A percentile compares a stretch with the other conserved stretches of the same genome.
Evolutionary conservation across 2,329 filamentous ascomycete genomes (phyloP).

Genomic region (Fonsecaea multimorphosa): DNA sequence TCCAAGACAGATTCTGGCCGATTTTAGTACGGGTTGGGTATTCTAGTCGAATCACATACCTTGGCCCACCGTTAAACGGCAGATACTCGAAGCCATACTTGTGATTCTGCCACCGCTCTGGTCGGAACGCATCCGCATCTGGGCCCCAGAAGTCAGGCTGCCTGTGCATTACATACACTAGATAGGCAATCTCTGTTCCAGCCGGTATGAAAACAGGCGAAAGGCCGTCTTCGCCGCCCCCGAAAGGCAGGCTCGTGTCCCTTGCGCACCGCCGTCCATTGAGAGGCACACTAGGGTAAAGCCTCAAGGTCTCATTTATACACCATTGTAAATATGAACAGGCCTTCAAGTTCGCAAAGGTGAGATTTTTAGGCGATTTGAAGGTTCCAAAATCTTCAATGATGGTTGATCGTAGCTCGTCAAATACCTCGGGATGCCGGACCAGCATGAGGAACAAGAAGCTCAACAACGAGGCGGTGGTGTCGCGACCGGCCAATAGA

Average conservation of each 20-base stretch:
- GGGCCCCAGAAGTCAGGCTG: constrained; percentile 43
- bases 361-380: constrained; percentile 46
- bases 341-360: constrained; percentile 50
- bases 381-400: constrained; percentile 51
- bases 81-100: constrained; percentile 69
- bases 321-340: constrained; percentile 46
- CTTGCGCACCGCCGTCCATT: constrained; percentile 49
- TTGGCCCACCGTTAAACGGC: constrained; percentile 37
- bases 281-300: constrained; percentile 55
- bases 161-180: constrained; percentile 57
- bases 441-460: constrained; percentile 57
- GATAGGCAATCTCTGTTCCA: constrained; percentile 52
- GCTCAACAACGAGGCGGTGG: constrained; percentile 55
- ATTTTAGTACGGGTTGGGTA: constrained; percentile 6
- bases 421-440: constrained; percentile 46
- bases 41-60: constrained; percentile 34
- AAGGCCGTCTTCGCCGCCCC: constrained; percentile 65
- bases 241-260: constrained; percentile 52
- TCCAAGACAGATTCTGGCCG: constrained; percentile 33
- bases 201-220: constrained; percentile 49
- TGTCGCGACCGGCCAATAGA: constrained; percentile 61
- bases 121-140: constrained; percentile 58
- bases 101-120: constrained; percentile 72
- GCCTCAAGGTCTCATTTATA: constrained; percentile 48
- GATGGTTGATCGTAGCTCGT: constrained; percentile 45